A percentile compares a stretch with the other conserved stretches of the same genome.
Conservation (phyloP, 2,329 filamentous ascomycete genomes). For the Ophiostoma fasciatum region DNA sequence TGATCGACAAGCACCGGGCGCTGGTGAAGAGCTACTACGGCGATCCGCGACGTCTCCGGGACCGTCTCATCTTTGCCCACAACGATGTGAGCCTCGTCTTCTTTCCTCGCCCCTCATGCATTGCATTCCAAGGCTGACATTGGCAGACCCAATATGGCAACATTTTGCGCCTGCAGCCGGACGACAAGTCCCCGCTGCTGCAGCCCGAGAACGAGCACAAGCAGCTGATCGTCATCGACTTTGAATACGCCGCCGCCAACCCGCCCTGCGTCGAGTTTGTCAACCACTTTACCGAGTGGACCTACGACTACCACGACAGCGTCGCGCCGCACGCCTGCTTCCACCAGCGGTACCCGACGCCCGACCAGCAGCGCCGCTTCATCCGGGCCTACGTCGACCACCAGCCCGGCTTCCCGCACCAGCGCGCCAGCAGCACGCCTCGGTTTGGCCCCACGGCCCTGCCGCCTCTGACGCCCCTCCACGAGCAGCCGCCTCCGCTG, state of each 20-base stretch:
- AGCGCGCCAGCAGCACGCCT: slow-evolving; percentile 13
- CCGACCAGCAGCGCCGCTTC: slow-evolving; percentile 72
- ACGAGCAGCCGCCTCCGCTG: slow-evolving; percentile 18
- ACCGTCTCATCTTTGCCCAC: slow-evolving; percentile 83
- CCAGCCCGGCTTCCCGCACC: slow-evolving; percentile 49
- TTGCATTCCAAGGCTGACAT: background rate
- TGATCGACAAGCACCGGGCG: slow-evolving; percentile 62
- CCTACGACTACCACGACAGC: slow-evolving; percentile 86
- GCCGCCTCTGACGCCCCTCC: slow-evolving; percentile 1
- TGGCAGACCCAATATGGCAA: slow-evolving; percentile 91
- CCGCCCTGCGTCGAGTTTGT: slow-evolving; percentile 79
- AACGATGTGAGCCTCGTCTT: slow-evolving; percentile 57
- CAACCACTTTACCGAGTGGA: slow-evolving; percentile 97
- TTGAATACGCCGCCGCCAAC: slow-evolving; percentile 92
- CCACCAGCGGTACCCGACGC: slow-evolving; percentile 54
- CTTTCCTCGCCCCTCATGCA: background rate
- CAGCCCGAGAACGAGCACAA: slow-evolving; percentile 89
- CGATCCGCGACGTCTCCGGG: slow-evolving; percentile 48
- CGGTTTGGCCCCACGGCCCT: slow-evolving; percentile 8
- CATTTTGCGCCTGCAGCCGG: slow-evolving; percentile 59
- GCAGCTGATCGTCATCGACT: slow-evolving; percentile 93
- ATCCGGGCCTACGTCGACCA: slow-evolving; percentile 79
- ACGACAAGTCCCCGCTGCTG: slow-evolving; percentile 71
- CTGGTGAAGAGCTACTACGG: slow-evolving; percentile 63
- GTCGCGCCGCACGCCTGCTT: slow-evolving; percentile 52